Evolutionary conservation across 1,284 basidiomycete species (phyloP).

Genomic region (Exobasidium cylindrosporum): DNA sequence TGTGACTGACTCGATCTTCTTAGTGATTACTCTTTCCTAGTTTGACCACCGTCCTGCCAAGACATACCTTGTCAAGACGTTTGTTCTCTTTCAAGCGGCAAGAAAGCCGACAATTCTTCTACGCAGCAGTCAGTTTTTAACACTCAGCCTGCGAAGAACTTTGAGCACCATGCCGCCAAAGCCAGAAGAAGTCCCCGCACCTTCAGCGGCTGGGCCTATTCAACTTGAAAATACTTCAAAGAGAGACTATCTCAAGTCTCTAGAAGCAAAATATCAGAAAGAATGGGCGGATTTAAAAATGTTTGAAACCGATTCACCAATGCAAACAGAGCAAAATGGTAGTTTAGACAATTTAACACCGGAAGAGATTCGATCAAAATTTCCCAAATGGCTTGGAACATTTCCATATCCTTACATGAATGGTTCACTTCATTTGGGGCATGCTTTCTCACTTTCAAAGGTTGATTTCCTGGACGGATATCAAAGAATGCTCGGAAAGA

Average conservation of each 20-base stretch:
- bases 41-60: too few species aligned
- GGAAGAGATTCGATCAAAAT: conserved; percentile 61
- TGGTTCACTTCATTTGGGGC: conserved; percentile 87
- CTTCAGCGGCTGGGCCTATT: conserved; percentile 40
- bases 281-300: conserved; percentile 64
- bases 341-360: conserved; percentile 40
- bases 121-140: not conserved
- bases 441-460: conserved; percentile 98
- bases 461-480: conserved; percentile 96
- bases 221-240: conserved; percentile 69
- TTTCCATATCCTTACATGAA: conserved; percentile 92
- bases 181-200: not conserved
- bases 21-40: too few species aligned
- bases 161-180: not conserved
- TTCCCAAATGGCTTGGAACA: conserved; percentile 95
- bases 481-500: conserved; percentile 91
- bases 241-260: conserved; percentile 75
- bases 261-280: conserved; percentile 81
- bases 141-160: not conserved
- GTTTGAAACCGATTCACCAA: conserved; percentile 82
- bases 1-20: too few species aligned
- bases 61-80: not conserved
- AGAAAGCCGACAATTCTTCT: not conserved
- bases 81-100: not conserved
- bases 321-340: conserved; percentile 46